Evolutionary conservation across 768 basidiomycete species (phyloP), one percentile per base, ranked within the genome.

Genomic region (Serendipita sp.): DNA sequence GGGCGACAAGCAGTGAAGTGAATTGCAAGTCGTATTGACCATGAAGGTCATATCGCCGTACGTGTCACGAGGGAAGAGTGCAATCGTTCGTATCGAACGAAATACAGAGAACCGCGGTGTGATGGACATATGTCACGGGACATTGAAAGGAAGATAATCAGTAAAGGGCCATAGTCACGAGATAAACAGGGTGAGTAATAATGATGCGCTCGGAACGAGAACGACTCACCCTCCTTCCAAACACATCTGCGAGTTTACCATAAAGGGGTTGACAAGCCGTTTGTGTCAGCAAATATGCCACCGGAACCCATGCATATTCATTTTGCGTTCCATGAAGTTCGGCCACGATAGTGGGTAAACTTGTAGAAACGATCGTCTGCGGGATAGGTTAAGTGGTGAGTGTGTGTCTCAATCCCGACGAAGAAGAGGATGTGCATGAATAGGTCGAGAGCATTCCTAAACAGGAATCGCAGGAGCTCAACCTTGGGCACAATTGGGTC

Each of bases 281-380:
- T 69, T 91, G 89, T 0, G 88, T 88, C 64, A 91, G 79, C 80
- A 91, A 82, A 69, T 92, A 92, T 15, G 87, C 79, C 36, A 89
- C 85, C 16, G 84, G 86, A 60, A 92, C 86, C 90, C 90, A 92
- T 27, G 85, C 87, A 70, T 91, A 92, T 70, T 90, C 83, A 62
- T 75, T 79, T 64, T 83, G 79, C 36, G 85, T 81, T 16, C 87
- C 88, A 33, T 76, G 67, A 36, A 92, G 78, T 45, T 88, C 80
- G 65, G 79, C 81, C 15, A 84, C 77, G 66, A 92, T 91, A 18
- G 88, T 90, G 15, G 90, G 91, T 63, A 92, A 73, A 69, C 82
- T 83, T 16, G 90, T 92, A 40, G 90, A 91, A 37, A 92, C 86
- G 67, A 91, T 86, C 8, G 80, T 82, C 79, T 81, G 52, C 63